Evolutionary conservation across 1,284 basidiomycete species (phyloP), one percentile per base, ranked within the genome.

Genomic region (Flammula alnicola): DNA sequence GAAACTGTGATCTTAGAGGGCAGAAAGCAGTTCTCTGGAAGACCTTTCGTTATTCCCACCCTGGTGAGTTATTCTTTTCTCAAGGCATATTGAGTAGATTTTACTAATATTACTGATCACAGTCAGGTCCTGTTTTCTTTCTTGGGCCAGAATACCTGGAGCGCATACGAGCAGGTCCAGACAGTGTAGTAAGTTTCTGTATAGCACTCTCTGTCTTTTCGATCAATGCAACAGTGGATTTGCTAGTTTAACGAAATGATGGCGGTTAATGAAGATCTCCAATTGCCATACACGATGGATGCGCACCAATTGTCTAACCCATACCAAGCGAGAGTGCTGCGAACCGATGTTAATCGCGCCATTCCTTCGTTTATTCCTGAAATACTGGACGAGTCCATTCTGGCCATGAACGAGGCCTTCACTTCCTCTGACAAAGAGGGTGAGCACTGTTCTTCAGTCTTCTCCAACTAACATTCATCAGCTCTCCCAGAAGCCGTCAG

Each of bases 281-380:
- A 70, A 44, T 57, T 69, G 5, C 65, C 61, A 7, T 66, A 68
- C 40, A 69, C 68, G 3, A 69, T 72, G 68, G 64, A 71, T 52
- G 59, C 56, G 23, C 57, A 66, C 47, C 63, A 69, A 42, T 56
- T 69, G 22, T 22, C 37, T 10, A 47, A 50, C 35, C 67, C 72
- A n/a, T 73, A 70, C 44, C 71, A 74, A 47, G 66, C 67, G 9
- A 61, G 58, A 16, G 67, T 72, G 5, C 47, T 70, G 37, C 63
- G 70, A 19, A 72, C 69, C 2, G 69, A 69, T 39, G 60, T 73
- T 14, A 72, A 67, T 36, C 67, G 70, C 29, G 63, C 68, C 1
- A 58, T 73, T 27, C 64, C 67, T 9, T 53, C 63, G 14, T 64
- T 66, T 47, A 68, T 73, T 42, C 70, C 70, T 6, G 68, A 71